Evolutionary conservation across 352 stramenopile species (phyloP), one percentile per base, ranked within the genome.

Genomic region (Phytophthora podocarpi): DNA sequence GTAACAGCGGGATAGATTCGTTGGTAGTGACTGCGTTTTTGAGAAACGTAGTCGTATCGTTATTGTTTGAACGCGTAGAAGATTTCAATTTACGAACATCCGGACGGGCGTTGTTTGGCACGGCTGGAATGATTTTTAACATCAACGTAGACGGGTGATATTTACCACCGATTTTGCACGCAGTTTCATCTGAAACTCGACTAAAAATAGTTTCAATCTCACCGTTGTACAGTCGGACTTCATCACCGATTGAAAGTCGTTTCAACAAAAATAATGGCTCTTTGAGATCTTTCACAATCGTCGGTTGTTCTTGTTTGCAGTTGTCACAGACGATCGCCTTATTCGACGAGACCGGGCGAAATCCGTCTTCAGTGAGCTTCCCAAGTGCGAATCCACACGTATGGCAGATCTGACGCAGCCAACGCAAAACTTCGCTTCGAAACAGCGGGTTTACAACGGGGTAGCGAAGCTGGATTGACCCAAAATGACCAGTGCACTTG

Each of bases 21-120:
- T 37, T 37, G 5, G 4, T 37, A 37, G 10, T 37, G 12, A 37
- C 16, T 10, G 16, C 9, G 12, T 37, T 37, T 15, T 37, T 13
- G 32, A 37, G 13, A 15, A 37, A 24, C 73, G 59, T 49, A 7
- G 41, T 49, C 9, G 41, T 49, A 23, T 49, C 41, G 26, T 49
- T 49, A 23, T 49, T 49, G 41, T 49, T 49, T n/a, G 41, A 49
- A 15, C 41, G 41, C 11, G 41, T 49, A 4, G 41, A 49, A 5
- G 41, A 49, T n/a, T 49, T 49, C 20, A 49, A n/a, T 23, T 49
- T 49, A 23, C 41, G 41, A 7, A 49, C 41, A 32, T 49, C 41
- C 41, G 41, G 41, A 10, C 24, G 20, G 15, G 41, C 41, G 41
- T 49, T 49, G 15, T 48, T 48, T 7, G 41, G 41, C 13, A 49